Evolutionary conservation across 129 eudicot genomes (phyloP), one percentile per base, ranked within the genome.

Genomic region (Flaveria robusta): DNA sequence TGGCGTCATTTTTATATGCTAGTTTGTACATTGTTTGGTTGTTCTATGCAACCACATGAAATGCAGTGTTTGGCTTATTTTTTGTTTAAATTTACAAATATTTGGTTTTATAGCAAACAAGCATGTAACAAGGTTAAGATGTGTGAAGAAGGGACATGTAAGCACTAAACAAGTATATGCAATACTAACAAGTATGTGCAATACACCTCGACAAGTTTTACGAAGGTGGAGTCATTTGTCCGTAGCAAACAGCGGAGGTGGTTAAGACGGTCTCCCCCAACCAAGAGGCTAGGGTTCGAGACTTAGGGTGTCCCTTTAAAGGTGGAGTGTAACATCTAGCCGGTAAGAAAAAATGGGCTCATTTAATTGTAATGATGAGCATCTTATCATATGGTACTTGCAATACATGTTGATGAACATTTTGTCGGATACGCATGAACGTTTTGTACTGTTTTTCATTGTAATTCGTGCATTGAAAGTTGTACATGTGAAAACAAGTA

Each of bases 391-490:
- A 27, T 63, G 31, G 68, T 63, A n/a, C 39, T 63, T 27, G 45
- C 19, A 60, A 12, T 63, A 63, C 39, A 24, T 5, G 68, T 63
- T 29, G 20, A 63, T 29, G 45, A 63, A 29, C 68, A 63, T 63
- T 63, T 29, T 63, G 45, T 63, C 45, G 29, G 12, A 63, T 63
- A 1, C 31, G 68, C 29, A 29, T 45, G 45, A n/a, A 63, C 6
- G 68, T 13, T 29, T 63, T 27, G 45, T 14, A 63, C 41, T 23
- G 13, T 56, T 60, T 24, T 19, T 49, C 9, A 74, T 74, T 70
- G 82, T 58, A 78, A 78, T 43, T 29, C 51, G 76, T 78, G 82
- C 77, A 59, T 59, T 78, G 23, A 70, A 27, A 16, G 16, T 43
- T 67, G 75, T 58, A 70, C 70, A 45, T 14, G 14, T 41, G 67